Evolutionary conservation across 257 asterid species (phyloP), one percentile per base, ranked within the genome.

Genomic region (Nicotiana otophora): DNA sequence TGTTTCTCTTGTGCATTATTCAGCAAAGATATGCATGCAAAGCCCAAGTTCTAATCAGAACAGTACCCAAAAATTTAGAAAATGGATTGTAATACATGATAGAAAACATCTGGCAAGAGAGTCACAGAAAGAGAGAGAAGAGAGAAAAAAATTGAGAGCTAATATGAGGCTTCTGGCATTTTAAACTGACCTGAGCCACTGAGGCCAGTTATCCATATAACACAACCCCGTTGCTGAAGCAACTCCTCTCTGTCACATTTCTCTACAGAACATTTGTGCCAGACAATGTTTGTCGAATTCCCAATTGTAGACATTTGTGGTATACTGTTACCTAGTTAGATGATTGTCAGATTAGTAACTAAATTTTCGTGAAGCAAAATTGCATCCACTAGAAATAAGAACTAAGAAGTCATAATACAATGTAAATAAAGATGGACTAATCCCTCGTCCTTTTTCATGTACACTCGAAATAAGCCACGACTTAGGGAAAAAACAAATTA

Each of bases 181-280:
- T 75, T 19, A 23, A 9, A 88, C 96, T 84, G 74, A 96, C 99
- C 99, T 90, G 99, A 96, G 88, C 99, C 99, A 84, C 99, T 96
- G 48, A 96, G 93, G 36, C 99, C 99, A 81, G 99, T 96, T 82
- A 96, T 89, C 99, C 99, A 96, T 86, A 96, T 85, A 82, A 95
- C 98, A 89, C 98, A 93, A 30, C 99, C 99, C 89, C 90, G 95
- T 84, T 96, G 99, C 86, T 91, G 93, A 83, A 96, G 98, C 96
- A 96, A 84, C 78, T 88, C 89, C 88, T 96, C 88, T 85, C 99
- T 89, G 63, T 94, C 98, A 58, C 83, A 84, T 89, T 91, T 96
- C 69, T 90, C 95, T 58, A 96, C 97, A 58, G 98, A 82, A 80
- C 98, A 93, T 84, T 92, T 91, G 87, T 96, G 99, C 99, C 99